Conservation (phyloP, 257 asterid species). For the Osmanthus fragrans region DNA sequence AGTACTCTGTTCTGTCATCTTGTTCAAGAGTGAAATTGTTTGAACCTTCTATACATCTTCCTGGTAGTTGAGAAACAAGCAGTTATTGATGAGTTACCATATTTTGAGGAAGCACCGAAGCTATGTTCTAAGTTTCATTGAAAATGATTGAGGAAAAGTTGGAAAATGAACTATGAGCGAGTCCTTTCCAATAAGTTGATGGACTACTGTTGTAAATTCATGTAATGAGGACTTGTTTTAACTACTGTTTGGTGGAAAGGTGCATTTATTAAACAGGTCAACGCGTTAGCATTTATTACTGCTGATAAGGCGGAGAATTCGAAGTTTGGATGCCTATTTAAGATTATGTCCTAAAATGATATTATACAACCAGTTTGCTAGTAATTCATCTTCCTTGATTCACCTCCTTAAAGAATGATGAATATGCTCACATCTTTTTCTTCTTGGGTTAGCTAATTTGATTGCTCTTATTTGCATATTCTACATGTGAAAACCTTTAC, state of each 20-base stretch:
- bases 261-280: neutral
- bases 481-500: constrained; percentile 2
- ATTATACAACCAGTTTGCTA: neutral
- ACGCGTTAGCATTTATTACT: neutral
- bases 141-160: neutral
- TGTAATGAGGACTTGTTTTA: no score
- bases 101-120: neutral
- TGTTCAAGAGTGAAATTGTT: neutral
- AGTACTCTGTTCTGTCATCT: constrained; percentile 10
- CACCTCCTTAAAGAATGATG: neutral
- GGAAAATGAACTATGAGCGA: neutral
- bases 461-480: constrained; percentile 1
- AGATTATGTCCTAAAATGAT: neutral
- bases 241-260: neutral
- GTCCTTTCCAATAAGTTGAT: neutral
- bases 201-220: neutral
- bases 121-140: neutral
- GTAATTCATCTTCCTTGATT: constrained; percentile 2
- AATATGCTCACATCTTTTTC: constrained; percentile 14
- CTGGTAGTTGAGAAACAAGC: neutral
- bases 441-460: constrained; percentile 6
- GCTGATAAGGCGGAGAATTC: neutral
- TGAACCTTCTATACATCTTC: neutral
- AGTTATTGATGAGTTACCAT: neutral
- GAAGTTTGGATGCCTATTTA: neutral